A percentile compares a stretch with the other conserved stretches of the same genome.
phyloP scores from a whole-genome alignment of 139 green algal species.

The Asterochloris sp. region DNA sequence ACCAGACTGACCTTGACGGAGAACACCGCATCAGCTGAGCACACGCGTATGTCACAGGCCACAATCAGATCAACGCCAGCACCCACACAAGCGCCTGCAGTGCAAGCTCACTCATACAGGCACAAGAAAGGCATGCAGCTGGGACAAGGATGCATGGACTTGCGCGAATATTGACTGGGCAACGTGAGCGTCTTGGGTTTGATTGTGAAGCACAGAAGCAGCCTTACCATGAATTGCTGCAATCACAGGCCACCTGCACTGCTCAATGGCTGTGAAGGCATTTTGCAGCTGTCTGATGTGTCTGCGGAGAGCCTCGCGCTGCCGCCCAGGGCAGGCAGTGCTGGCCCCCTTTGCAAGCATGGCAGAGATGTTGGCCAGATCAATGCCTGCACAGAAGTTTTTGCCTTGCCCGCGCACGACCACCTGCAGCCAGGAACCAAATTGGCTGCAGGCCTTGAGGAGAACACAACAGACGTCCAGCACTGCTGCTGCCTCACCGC shows the following conservation, averaged over 20 bases:
- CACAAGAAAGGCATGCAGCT: too few species aligned
- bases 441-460: not conserved
- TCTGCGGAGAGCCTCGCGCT: not conserved
- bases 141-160: too few species aligned
- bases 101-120: too few species aligned
- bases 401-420: conserved; percentile 48
- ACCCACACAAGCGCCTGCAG: conserved; percentile 71
- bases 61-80: conserved; percentile 82
- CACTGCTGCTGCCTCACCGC: too few species aligned
- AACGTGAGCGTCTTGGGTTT: too few species aligned
- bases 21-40: conserved; percentile 50
- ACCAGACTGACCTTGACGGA: conserved; percentile 69
- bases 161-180: too few species aligned
- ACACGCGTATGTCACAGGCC: conserved; percentile 74
- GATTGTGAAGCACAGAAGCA: too few species aligned
- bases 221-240: conserved; percentile 37
- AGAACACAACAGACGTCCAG: too few species aligned
- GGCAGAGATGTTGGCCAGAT: conserved; percentile 35
- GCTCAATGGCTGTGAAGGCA: conserved; percentile 57
- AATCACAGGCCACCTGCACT: conserved; percentile 57
- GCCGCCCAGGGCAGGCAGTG: conserved; percentile 13
- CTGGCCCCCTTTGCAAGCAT: not conserved
- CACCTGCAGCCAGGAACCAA: conserved; percentile 24
- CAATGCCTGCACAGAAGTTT: conserved; percentile 69
- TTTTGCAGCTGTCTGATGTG: conserved; percentile 45